Conservation (phyloP, 306 rosid genomes). For the Quercus rubra region DNA sequence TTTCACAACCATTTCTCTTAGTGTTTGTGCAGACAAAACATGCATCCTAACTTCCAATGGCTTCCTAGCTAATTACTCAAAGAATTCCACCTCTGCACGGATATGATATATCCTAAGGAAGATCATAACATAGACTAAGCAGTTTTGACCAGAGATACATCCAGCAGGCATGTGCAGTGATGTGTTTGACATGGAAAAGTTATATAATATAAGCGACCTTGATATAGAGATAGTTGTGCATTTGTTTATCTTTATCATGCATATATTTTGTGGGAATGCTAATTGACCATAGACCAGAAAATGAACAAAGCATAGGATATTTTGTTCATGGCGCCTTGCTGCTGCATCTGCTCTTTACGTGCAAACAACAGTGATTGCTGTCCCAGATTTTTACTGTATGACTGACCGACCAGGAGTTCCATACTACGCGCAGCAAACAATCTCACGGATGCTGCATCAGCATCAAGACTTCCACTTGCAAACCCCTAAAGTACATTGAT, state of each 20-base stretch:
- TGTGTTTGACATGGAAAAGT: no score
- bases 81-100: neutral
- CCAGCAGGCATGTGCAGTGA: neutral
- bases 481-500: slow-evolving; percentile 58
- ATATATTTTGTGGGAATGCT: neutral
- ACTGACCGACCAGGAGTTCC: slow-evolving; percentile 91
- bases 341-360: slow-evolving; percentile 78
- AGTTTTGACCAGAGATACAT: neutral
- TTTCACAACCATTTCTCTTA: no score
- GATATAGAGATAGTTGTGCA: neutral
- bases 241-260: neutral
- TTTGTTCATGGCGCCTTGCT: slow-evolving; percentile 47
- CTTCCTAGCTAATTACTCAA: no score
- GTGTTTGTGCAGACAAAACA: no score
- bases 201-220: no score
- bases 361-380: slow-evolving; percentile 78
- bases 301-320: neutral
- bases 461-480: slow-evolving; percentile 98
- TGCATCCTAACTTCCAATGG: no score
- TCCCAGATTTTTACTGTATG: slow-evolving; percentile 96
- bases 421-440: slow-evolving; percentile 79
- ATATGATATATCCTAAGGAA: neutral
- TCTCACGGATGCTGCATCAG: slow-evolving; percentile 83
- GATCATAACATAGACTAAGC: neutral
- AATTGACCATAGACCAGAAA: neutral